Evolutionary conservation across 495 filamentous ascomycete species (phyloP).

Genomic region (Talaromyces liani): DNA sequence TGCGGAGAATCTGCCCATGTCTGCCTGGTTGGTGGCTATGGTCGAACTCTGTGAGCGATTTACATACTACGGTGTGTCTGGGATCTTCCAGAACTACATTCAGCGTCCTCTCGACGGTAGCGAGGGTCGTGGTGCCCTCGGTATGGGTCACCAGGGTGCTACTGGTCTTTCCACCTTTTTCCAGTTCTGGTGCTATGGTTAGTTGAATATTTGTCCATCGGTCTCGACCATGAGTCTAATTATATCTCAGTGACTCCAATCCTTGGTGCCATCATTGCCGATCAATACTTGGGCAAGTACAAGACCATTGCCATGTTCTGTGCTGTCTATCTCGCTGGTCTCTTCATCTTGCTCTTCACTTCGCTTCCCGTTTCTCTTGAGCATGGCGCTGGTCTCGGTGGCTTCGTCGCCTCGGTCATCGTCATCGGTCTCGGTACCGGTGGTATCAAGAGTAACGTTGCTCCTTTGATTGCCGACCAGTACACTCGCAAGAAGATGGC

Average conservation of each 20-base stretch:
- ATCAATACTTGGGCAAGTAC: constrained; percentile 62
- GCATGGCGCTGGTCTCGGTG: constrained; percentile 40
- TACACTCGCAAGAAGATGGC: constrained; percentile 57
- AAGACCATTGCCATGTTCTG: constrained; percentile 59
- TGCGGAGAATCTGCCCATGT: constrained; percentile 47
- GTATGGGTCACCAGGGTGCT: constrained; percentile 44
- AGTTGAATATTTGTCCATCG: constrained; percentile 3
- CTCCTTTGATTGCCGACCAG: constrained; percentile 67
- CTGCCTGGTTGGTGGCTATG: constrained; percentile 52
- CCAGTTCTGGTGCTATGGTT: constrained; percentile 54
- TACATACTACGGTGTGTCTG: constrained; percentile 56
- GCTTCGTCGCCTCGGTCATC: constrained; percentile 40
- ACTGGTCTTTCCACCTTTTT: constrained; percentile 56
- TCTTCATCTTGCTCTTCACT: constrained; percentile 42
- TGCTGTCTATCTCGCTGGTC: constrained; percentile 38
- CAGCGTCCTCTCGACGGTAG: constrained; percentile 38
- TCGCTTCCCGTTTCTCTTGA: constrained; percentile 38
- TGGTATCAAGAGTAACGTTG: constrained; percentile 67
- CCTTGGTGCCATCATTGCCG: constrained; percentile 52
- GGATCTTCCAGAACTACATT: constrained; percentile 53
- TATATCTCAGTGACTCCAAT: constrained; percentile 39
- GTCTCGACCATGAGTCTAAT: constrained; percentile 1
- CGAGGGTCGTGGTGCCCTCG: constrained; percentile 47
- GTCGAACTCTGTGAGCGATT: constrained; percentile 64
- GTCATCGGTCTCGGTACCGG: constrained; percentile 49